Base-by-base conservation (phyloP, 2,329 filamentous ascomycete genomes). In the Aspergillus fructus region DNA sequence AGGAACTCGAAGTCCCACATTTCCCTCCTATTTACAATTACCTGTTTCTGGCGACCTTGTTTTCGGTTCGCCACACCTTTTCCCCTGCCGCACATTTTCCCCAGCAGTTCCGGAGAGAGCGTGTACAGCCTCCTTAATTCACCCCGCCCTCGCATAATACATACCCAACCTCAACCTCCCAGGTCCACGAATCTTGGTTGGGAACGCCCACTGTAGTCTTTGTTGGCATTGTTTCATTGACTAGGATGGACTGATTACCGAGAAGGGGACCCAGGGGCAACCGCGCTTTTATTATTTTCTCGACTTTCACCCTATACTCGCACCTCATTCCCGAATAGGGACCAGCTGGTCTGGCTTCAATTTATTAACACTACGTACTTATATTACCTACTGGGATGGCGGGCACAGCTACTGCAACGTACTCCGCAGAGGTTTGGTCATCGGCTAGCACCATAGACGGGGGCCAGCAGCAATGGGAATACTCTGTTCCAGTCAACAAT, bases 401-500 rank as follows among this genome's bases (percentile, higher is more conserved):
- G 69, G 74, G 73, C 56, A 68, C 74, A 59, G 67, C 73, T 58
- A 74, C 74, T 58, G 73, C 68, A 54, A 64, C 73, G 40, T 73
- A 71, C 65, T 70, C 74, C 48, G 63, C 71, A 64, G 74, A 76
- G 71, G 67, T 71, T 64, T 67, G 75, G 71, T 63, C 69, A 62
- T 71, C 73, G 53, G 63, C 74, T 59, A 63, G 66, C 64, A 68
- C 61, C 52, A 65, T 70, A 59, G 72, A 72, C 58, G 66, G 61
- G 52, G 62, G 60, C 57, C 66, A 66, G 51, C 60, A 62, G 42
- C 71, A 69, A 60, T 77, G 74, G 74, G 74, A 76, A 15, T 75
- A 68, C 55, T 66, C 71, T 15, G 73, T 75, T 49, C 72, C 74
- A 12, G 58, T 73, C 45, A 64, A 64, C 45, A 65, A 65, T 37